Conservation (phyloP, 2,329 filamentous ascomycete species). For the Stagonosporopsis rhizophila region DNA sequence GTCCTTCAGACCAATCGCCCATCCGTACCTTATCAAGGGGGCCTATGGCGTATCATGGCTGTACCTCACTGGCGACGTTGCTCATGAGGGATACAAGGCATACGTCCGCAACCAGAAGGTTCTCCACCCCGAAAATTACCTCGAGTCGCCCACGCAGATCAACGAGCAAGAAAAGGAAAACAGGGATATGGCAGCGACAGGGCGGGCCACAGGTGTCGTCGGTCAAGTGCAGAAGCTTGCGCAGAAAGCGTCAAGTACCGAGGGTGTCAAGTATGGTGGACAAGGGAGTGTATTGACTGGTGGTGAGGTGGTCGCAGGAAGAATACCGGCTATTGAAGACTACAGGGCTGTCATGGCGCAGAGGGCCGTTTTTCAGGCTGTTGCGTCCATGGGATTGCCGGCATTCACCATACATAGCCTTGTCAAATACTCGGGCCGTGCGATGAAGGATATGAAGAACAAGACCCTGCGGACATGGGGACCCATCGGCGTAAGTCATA, state of each 20-base stretch:
- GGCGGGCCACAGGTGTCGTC: constrained; percentile 19
- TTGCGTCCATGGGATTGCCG: constrained; percentile 93
- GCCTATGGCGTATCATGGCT: constrained; percentile 94
- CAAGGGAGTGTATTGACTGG: constrained; percentile 30
- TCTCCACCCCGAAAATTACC: constrained; percentile 68
- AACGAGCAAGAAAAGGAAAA: constrained; percentile 44
- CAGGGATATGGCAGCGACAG: constrained; percentile 44
- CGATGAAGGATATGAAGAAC: constrained; percentile 85
- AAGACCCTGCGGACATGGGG: constrained; percentile 79
- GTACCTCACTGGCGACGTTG: constrained; percentile 89
- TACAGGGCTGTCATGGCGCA: constrained; percentile 91
- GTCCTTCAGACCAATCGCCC: constrained; percentile 90
- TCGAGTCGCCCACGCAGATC: constrained; percentile 8
- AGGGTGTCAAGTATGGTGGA: constrained; percentile 32
- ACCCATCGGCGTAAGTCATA: constrained; percentile 81
- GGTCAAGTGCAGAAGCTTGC: constrained; percentile 35
- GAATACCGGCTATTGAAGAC: constrained; percentile 80
- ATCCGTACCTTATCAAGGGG: constrained; percentile 78
- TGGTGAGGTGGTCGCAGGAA: constrained; percentile 45
- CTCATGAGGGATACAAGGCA: constrained; percentile 93
- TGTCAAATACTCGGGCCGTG: constrained; percentile 84
- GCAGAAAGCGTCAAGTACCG: constrained; percentile 26
- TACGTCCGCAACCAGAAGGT: constrained; percentile 85
- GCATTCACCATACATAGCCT: constrained; percentile 94
- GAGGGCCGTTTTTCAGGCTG: constrained; percentile 84